Evolutionary conservation across 1,139 yeast genomes (phyloP).

Genomic region (Taiozyma onychis): DNA sequence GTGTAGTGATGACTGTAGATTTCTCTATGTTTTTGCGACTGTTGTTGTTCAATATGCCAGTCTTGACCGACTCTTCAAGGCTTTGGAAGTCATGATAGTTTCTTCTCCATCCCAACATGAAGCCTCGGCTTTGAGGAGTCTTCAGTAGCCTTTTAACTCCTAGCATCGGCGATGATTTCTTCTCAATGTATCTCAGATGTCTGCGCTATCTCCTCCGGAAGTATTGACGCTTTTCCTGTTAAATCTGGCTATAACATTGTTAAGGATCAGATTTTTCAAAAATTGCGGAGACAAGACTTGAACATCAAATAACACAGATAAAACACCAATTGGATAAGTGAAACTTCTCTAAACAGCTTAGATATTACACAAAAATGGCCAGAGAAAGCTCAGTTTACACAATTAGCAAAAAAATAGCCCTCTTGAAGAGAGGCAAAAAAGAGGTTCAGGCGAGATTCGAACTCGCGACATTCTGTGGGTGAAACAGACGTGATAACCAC

Average conservation of each 20-base stretch:
- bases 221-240: not conserved
- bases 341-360: not conserved
- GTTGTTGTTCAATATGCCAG: constrained; percentile 1
- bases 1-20: not conserved
- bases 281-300: not conserved
- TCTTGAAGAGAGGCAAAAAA: not conserved
- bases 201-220: too few species aligned
- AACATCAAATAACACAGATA: not conserved
- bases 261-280: not conserved
- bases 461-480: constrained; percentile 31
- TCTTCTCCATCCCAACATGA: not conserved
- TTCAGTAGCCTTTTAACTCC: not conserved
- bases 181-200: not conserved
- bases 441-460: constrained; percentile 30
- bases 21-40: constrained; percentile 1
- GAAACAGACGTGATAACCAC: constrained; percentile 30
- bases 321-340: not conserved
- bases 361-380: not conserved
- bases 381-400: not conserved
- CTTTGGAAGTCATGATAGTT: constrained; percentile 2
- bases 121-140: not conserved
- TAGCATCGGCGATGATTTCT: not conserved
- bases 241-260: not conserved
- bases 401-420: not conserved
- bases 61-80: constrained; percentile 1